phyloP scores from a whole-genome alignment of 208 protist genomes.

The Wallacemonas sp. region DNA sequence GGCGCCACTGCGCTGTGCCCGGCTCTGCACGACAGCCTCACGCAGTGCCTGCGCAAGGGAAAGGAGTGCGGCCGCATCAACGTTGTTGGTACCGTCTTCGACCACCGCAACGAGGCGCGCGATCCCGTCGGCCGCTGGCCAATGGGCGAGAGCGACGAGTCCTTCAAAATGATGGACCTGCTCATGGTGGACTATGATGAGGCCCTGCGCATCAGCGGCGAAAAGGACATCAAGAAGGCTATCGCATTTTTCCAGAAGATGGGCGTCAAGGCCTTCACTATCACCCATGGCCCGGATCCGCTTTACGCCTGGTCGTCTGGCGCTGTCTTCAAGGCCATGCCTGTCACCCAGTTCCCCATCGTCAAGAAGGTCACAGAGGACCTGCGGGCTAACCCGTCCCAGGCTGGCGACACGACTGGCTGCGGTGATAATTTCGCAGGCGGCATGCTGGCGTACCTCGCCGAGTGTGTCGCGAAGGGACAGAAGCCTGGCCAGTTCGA shows the following conservation, averaged over 20 bases:
- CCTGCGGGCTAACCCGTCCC: conserved; percentile 13
- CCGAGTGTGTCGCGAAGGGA: conserved; percentile 17
- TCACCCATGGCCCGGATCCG: conserved; percentile 25
- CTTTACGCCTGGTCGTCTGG: conserved; percentile 28
- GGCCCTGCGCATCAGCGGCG: conserved; percentile 23
- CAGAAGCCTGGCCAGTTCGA: conserved; percentile 18
- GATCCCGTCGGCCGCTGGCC: conserved; percentile 22
- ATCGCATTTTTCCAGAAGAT: conserved; percentile 29
- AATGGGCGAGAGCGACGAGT: conserved; percentile 35
- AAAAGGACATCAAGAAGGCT: conserved; percentile 17
- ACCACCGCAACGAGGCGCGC: conserved; percentile 25
- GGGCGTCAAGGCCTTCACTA: conserved; percentile 28
- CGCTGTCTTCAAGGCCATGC: conserved; percentile 27
- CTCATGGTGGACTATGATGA: conserved; percentile 40
- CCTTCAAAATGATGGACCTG: conserved; percentile 35
- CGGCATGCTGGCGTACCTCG: conserved; percentile 20
- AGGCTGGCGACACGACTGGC: conserved; percentile 25
- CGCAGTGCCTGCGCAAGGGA: conserved; percentile 21
- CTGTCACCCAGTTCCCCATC: conserved; percentile 21
- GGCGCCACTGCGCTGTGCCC: conserved; percentile 25
- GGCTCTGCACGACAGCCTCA: conserved; percentile 28
- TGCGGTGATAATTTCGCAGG: conserved; percentile 37
- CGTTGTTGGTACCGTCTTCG: conserved; percentile 32
- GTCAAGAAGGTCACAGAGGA: conserved; percentile 18
- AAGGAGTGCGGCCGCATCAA: conserved; percentile 25